phyloP scores from a whole-genome alignment of 208 protist species.

The Wallacemonas sp. region DNA sequence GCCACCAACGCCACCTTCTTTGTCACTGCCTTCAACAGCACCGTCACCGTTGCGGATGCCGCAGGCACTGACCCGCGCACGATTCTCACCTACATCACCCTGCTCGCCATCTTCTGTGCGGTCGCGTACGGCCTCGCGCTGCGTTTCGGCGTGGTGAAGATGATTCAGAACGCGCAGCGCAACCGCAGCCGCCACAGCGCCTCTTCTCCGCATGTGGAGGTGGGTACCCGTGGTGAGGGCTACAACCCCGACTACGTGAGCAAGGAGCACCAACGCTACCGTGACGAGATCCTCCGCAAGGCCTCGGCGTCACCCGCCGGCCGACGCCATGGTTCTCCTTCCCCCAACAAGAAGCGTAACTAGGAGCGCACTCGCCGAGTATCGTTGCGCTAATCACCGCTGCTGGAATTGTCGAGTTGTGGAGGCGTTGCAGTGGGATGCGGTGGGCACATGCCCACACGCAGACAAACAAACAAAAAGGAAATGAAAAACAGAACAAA shows the following conservation, averaged over 20 bases:
- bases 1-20: slow-evolving; percentile 69
- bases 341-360: slow-evolving; percentile 55
- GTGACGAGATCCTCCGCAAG: slow-evolving; percentile 55
- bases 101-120: slow-evolving; percentile 54
- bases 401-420: too few relatives aligned
- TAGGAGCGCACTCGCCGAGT: too few relatives aligned
- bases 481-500: not conserved
- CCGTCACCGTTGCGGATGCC: slow-evolving; percentile 64
- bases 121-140: slow-evolving; percentile 45
- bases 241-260: slow-evolving; percentile 85
- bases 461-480: not conserved
- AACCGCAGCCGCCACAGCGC: not conserved
- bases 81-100: slow-evolving; percentile 80
- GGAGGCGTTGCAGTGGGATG: too few relatives aligned
- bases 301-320: slow-evolving; percentile 31
- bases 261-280: slow-evolving; percentile 75
- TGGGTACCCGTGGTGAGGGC: slow-evolving; percentile 40
- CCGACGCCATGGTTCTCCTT: slow-evolving; percentile 20
- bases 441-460: too few relatives aligned
- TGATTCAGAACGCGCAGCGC: slow-evolving; percentile 15
- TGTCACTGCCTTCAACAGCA: slow-evolving; percentile 69
- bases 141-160: slow-evolving; percentile 52
- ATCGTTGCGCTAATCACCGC: too few relatives aligned
- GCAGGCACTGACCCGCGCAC: slow-evolving; percentile 76
- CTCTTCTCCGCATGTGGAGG: slow-evolving; percentile 16